These are phyloP conservation scores for Ramalina intermedia DNA, from an alignment of 495 filamentous ascomycete species.

Conservation along the genomic window DNA sequence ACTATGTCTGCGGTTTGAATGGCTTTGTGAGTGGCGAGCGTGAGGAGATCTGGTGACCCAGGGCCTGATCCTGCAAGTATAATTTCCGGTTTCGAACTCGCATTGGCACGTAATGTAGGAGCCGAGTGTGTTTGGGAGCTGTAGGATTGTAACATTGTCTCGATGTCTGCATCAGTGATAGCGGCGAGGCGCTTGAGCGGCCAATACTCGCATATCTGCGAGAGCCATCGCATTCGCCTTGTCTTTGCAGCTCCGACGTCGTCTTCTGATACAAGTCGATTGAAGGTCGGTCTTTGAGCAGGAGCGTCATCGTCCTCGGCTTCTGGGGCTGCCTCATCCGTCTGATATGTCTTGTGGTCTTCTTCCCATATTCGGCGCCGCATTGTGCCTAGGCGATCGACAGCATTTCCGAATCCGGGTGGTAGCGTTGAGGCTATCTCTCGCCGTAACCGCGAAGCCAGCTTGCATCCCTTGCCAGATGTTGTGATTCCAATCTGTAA, in stretches of 20 bases:
- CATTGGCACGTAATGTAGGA: conserved; percentile 10
- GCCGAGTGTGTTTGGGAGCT: conserved; percentile 9
- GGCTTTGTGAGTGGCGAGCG: conserved; percentile 74
- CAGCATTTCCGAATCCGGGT: conserved; percentile 64
- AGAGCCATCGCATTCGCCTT: conserved; percentile 79
- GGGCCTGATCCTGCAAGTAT: conserved; percentile 88
- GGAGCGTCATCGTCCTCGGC: conserved; percentile 66
- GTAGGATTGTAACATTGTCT: conserved; percentile 57
- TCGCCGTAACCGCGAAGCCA: conserved; percentile 76
- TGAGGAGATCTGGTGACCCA: conserved; percentile 82
- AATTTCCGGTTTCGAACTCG: conserved; percentile 42
- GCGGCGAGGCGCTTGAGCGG: conserved; percentile 66
- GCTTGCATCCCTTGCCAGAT: conserved; percentile 87
- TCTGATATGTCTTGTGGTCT: conserved; percentile 40
- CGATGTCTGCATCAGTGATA: conserved; percentile 67
- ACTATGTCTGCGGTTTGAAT: conserved; percentile 75
- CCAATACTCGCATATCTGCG: conserved; percentile 98
- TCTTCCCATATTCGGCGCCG: conserved; percentile 67
- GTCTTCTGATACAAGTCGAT: conserved; percentile 58
- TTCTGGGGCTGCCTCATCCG: conserved; percentile 29
- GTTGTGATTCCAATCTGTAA: conserved; percentile 93
- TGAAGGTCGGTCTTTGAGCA: conserved; percentile 80
- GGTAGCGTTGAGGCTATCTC: conserved; percentile 76
- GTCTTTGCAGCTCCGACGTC: conserved; percentile 63
- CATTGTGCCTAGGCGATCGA: conserved; percentile 63